Percentiles rank a stretch among this genome's conserved stretches.
Conservation (phyloP, 1,284 basidiomycete genomes). For the Thecaphora thlaspeos region DNA sequence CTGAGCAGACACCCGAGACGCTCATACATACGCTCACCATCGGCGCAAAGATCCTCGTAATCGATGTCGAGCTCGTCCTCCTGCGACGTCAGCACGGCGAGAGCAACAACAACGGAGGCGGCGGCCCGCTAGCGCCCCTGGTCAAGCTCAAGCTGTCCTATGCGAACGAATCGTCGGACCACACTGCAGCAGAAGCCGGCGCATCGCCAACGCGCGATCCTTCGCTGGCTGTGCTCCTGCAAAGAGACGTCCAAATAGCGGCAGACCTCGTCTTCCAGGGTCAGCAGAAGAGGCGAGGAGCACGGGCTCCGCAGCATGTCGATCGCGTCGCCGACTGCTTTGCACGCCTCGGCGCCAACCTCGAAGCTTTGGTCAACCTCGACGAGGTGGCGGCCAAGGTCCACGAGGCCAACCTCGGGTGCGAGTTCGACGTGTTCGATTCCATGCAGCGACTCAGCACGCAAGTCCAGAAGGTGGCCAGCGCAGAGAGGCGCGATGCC, state of each 20-base stretch:
- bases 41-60: slow-evolving; percentile 37
- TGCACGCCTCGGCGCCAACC: slow-evolving; percentile 16
- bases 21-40: slow-evolving; percentile 24
- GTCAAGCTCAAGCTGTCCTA: slow-evolving; percentile 30
- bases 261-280: slow-evolving; percentile 18
- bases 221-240: slow-evolving; percentile 15
- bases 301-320: background rate
- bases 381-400: slow-evolving; percentile 10
- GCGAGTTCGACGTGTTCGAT: slow-evolving; percentile 15
- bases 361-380: slow-evolving; percentile 11
- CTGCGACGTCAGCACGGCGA: too few species aligned
- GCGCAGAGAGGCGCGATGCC: slow-evolving; percentile 4
- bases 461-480: slow-evolving; percentile 4
- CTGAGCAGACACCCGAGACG: background rate
- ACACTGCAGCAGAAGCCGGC: slow-evolving; percentile 3
- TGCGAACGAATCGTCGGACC: slow-evolving; percentile 22
- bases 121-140: background rate
- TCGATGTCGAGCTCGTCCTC: slow-evolving; percentile 27
- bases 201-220: slow-evolving; percentile 8
- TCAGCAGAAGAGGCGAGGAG: slow-evolving; percentile 6
- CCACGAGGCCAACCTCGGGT: background rate
- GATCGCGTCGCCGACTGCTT: slow-evolving; percentile 7
- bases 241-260: slow-evolving; percentile 18
- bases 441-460: slow-evolving; percentile 24
- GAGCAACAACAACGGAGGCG: too few species aligned